Base-by-base conservation (phyloP, 352 stramenopile species). In the Phytophthora sp. region DNA sequence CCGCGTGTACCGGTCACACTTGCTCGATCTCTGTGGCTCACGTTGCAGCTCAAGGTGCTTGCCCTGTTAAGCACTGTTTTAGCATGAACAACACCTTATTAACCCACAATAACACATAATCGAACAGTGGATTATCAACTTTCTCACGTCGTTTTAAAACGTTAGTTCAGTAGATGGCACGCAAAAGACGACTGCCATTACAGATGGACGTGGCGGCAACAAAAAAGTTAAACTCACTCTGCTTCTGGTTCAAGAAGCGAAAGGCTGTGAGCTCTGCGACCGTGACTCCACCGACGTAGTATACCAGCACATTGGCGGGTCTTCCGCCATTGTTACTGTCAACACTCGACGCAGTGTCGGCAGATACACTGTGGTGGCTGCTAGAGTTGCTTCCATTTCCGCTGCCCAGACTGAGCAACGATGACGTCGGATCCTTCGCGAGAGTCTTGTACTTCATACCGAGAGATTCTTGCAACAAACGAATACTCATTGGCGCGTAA, bases 401-500 rank as follows among this genome's bases (percentile, higher is more conserved):
- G 29, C 58, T 66, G 2, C 74, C 63, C 12, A 69, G 54, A 30
- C 46, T 74, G 3, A 74, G 18, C 29, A 76, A 30, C 7, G 73
- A 79, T 0, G 73, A 66, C 11, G 66, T 76, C 21, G 70, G 57
- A 42, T 78, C 70, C 31, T 78, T 79, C 1, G 66, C 62, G 13
- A 81, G 66, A 21, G 69, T 65, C 57, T 89, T 91, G 61, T 85
- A 79, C 29, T 88, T 86, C 73, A 90, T 86, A 0, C 81, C 81
- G 11, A 94, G 73, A 11, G 88, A 80, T 30, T 83, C 72, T 77
- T 96, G 85, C 41, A 96, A 74, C 27, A 91, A 64, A 0, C 86
- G 85, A 45, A 95, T 80, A 58, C 85, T 94, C 75, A 96, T 84
- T 7, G 87, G 86, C 4, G 88, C 88, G 49, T 95, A 95, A 3